These are phyloP conservation scores for Penicillium longicatenatum DNA, from an alignment of 495 filamentous ascomycete genomes.

Conservation along the genomic window DNA sequence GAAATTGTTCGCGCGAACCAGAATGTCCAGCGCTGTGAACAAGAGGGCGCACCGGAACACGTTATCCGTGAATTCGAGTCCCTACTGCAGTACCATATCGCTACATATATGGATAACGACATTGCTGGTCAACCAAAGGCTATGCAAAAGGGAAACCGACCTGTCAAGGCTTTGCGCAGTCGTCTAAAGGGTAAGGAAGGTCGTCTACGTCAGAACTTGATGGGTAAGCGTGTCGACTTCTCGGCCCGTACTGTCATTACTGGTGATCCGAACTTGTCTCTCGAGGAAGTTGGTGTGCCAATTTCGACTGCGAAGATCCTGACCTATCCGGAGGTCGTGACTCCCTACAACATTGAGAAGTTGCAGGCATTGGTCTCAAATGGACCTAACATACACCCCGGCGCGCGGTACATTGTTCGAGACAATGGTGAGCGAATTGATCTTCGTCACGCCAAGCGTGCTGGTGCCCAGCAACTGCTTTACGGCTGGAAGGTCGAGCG, in stretches of 20 bases:
- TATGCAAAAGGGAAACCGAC: conserved; percentile 92
- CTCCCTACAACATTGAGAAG: conserved; percentile 94
- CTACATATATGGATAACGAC: conserved; percentile 99
- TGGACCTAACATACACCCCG: conserved; percentile 91
- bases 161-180: conserved; percentile 93
- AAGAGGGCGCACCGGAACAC: conserved; percentile 87
- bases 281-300: conserved; percentile 96
- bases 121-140: conserved; percentile 96
- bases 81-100: conserved; percentile 95
- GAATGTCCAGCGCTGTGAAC: conserved; percentile 84
- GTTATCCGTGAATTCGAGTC: conserved; percentile 86
- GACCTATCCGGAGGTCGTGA: conserved; percentile 97
- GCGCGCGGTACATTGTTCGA: conserved; percentile 92
- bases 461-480: conserved; percentile 77
- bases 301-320: conserved; percentile 83
- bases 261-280: conserved; percentile 91
- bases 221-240: conserved; percentile 99
- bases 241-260: conserved; percentile 99
- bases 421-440: conserved; percentile 91
- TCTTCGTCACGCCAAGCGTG: conserved; percentile 84
- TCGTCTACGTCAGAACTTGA: conserved; percentile 94
- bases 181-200: conserved; percentile 99
- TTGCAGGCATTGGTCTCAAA: conserved; percentile 86
- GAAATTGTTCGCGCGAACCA: conserved; percentile 98
- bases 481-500: conserved; percentile 99